Evolutionary conservation across 306 rosid genomes (phyloP).

Genomic region (Hylodesmum podocarpum): DNA sequence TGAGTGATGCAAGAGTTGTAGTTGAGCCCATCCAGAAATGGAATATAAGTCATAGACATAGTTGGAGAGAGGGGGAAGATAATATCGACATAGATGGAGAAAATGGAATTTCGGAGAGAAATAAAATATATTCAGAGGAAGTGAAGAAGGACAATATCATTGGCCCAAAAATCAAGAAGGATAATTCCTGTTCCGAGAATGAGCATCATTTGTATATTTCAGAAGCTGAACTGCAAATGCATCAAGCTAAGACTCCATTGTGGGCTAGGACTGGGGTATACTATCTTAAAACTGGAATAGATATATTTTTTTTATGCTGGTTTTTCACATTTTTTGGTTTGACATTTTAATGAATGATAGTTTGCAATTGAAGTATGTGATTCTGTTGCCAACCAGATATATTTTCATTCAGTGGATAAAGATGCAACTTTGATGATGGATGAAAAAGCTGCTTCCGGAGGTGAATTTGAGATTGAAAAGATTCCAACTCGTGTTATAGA

Average conservation of each 20-base stretch:
- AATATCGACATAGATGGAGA: slow-evolving; percentile 76
- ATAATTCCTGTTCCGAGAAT: slow-evolving; percentile 49
- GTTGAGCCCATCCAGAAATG: slow-evolving; percentile 81
- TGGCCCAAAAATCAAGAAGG: slow-evolving; percentile 41
- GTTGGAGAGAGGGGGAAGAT: slow-evolving; percentile 59
- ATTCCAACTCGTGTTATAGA: slow-evolving; percentile 54
- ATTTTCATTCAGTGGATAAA: slow-evolving; percentile 57
- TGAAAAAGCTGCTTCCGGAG: slow-evolving; percentile 38
- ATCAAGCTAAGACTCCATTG: slow-evolving; percentile 51
- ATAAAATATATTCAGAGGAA: slow-evolving; percentile 48
- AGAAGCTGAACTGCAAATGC: slow-evolving; percentile 82
- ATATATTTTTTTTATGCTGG: neutral
- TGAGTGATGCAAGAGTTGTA: slow-evolving; percentile 52
- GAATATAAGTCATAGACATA: slow-evolving; percentile 64
- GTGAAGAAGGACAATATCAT: slow-evolving; percentile 37
- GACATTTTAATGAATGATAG: neutral
- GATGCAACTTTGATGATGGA: slow-evolving; percentile 36
- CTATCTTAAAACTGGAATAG: neutral
- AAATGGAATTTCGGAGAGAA: slow-evolving; percentile 45
- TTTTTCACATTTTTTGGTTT: neutral
- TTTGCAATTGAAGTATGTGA: slow-evolving; percentile 16
- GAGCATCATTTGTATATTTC: slow-evolving; percentile 64
- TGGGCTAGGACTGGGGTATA: slow-evolving; percentile 72
- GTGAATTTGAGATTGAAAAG: slow-evolving; percentile 69
- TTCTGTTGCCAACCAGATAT: slow-evolving; percentile 51